Base-by-base conservation (phyloP, 768 basidiomycete genomes). In the Rhizopogon salebrosus region DNA sequence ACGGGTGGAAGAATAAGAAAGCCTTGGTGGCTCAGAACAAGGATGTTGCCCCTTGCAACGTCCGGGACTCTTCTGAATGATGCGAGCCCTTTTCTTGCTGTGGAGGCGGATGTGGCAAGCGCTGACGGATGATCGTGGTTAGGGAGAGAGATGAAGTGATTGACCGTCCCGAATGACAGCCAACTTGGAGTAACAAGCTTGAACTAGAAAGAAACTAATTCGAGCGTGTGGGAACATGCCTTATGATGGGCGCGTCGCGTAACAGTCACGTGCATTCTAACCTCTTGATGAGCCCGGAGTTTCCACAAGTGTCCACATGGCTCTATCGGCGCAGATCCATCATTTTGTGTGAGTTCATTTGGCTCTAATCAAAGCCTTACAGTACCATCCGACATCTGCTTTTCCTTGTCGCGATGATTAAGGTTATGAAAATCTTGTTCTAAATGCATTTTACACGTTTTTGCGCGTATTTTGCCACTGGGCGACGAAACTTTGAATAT, bases 241-340 rank as follows among this genome's bases (percentile, higher is more conserved):
- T 69, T 68, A 69, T 67, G 65, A 64, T 16, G 41, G 48, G 66
- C 66, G 66, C 66, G 67, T 68, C 67, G 67, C 67, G 67, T 68
- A 69, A 66, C 58, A 61, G 67, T 68, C 67, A 68, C 67, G 66
- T 68, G 67, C 53, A 29, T 24, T 35, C 48, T 49, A 26, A 49
- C 48, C 48, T 45, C 27, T 45, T 4, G n/a, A n/a, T n/a, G n/a
- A n/a, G 20, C 42, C 41, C 41, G n/a, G 41, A 37, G n/a, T 29
- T 11, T 34, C 29, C 27, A 10, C 2, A 4, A 5, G 10, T 45
- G 20, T 20, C 43, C 18, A 45, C 7, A 31, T 31, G 43, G 29
- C 18, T 22, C n/a, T n/a, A n/a, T n/a, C 16, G 1, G 13, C 2
- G 18, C 29, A 43, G n/a, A 20, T 29, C 18, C n/a, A 18, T 9